Percentiles rank a stretch among this genome's conserved stretches.
These are phyloP conservation scores for Cyberlindnera euphorbiiphila DNA, from an alignment of 805 yeast genomes.

Conservation along the genomic window DNA sequence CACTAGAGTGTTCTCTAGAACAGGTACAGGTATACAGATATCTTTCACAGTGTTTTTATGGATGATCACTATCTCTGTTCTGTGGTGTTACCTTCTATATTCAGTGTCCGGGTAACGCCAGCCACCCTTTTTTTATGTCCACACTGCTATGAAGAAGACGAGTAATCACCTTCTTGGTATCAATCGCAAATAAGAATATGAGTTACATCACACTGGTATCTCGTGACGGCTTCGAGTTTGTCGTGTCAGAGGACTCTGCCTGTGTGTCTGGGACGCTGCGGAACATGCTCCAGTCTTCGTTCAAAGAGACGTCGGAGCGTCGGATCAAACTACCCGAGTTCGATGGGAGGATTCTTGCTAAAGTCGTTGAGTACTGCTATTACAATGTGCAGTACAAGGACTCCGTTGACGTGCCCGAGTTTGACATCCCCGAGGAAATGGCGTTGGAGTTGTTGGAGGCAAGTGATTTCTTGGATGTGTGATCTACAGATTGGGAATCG, in stretches of 20 bases:
- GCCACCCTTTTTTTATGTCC: too few relatives aligned
- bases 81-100: too few relatives aligned
- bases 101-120: too few relatives aligned
- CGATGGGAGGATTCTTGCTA: constrained; percentile 67
- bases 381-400: constrained; percentile 68
- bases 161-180: too few relatives aligned
- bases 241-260: constrained; percentile 71
- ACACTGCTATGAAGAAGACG: too few relatives aligned
- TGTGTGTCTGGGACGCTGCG: constrained; percentile 60
- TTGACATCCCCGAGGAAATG: constrained; percentile 89
- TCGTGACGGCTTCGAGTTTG: constrained; percentile 61
- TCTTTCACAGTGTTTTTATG: too few relatives aligned
- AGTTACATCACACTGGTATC: constrained; percentile 61
- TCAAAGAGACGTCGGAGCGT: constrained; percentile 57
- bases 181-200: too few relatives aligned
- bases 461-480: constrained; percentile 82
- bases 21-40: too few relatives aligned
- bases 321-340: constrained; percentile 57
- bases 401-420: constrained; percentile 65
- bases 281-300: constrained; percentile 52
- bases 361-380: constrained; percentile 80
- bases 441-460: constrained; percentile 89
- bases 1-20: too few relatives aligned
- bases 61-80: too few relatives aligned
- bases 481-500: background rate